Evolutionary conservation across 805 yeast genomes (phyloP), one percentile per base, ranked within the genome.

Genomic region (Starmerella potacharoeniae): DNA sequence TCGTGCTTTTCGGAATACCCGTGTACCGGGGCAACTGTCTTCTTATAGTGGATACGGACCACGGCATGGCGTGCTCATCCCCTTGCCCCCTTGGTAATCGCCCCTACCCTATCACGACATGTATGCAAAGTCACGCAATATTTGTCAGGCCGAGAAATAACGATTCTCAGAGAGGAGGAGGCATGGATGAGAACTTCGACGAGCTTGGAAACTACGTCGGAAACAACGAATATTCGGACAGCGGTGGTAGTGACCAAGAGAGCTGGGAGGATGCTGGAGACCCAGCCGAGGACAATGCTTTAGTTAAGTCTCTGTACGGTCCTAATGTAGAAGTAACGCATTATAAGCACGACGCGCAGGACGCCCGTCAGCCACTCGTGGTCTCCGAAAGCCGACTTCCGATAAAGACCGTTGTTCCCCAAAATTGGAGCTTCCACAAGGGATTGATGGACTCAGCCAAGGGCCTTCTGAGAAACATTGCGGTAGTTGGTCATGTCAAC

Each of bases 401-500:
- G 77, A 84, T 7, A 75, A 85, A 52, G 2, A 31, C 4, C 8
- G 41, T 10, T 36, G 6, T 39, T 14, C 57, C 59, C 3, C 13
- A 2, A 2, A 44, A 55, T 31, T 58, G 58, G 58, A 78, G 79
- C 4, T 91, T 82, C 61, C 73, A 87, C 74, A 62, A 73, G 22
- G 71, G 75, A 5, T 61, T 79, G 49, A 64, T 80, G 61, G 58
- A 62, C 9, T 61, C 79, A 1, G 88, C 95, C 0, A 41, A 28
- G 16, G 80, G 79, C 13, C 80, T 83, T 60, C 75, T 83, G 8
- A 75, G 95, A 49, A 90, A 85, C 67, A 71, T 90, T 16, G 84
- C 90, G 0, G 61, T 93, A 1, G 79, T 82, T n/a, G 98, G 98
- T 0, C 79, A 81, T 44, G 66, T 85, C 1, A 86, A 86, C 62